phyloP scores from a whole-genome alignment of 768 basidiomycete species.

The Serpula lacrymans region DNA sequence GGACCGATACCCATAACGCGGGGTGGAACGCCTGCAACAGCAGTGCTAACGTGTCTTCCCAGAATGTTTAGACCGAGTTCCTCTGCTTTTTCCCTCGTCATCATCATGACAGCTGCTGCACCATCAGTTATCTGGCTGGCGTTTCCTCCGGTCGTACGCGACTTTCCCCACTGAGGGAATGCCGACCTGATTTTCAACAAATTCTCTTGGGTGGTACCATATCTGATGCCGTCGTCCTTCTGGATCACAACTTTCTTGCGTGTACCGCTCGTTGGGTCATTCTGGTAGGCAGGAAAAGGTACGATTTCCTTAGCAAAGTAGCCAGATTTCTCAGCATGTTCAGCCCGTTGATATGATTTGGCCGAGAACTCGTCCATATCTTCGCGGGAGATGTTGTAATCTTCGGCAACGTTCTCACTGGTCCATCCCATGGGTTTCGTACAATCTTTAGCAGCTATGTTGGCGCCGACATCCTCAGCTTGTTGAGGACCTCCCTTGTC shows the following conservation, averaged over 20 bases:
- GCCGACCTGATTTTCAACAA: conserved; percentile 67
- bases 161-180: conserved; percentile 79
- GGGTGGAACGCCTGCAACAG: conserved; percentile 68
- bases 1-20: conserved; percentile 91
- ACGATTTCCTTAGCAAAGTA: conserved; percentile 69
- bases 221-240: conserved; percentile 77
- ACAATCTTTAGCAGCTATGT: conserved; percentile 58
- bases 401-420: conserved; percentile 78
- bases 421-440: conserved; percentile 86
- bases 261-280: conserved; percentile 52
- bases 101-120: conserved; percentile 76
- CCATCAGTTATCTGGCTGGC: conserved; percentile 86
- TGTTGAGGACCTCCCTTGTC: conserved; percentile 59
- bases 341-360: conserved; percentile 73
- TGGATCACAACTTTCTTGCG: conserved; percentile 51
- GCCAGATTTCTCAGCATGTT: conserved; percentile 65
- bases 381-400: conserved; percentile 68
- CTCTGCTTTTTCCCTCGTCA: conserved; percentile 78
- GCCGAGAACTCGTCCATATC: conserved; percentile 77
- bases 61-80: conserved; percentile 68
- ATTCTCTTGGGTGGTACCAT: conserved; percentile 64
- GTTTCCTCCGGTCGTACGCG: conserved; percentile 79
- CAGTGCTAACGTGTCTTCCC: conserved; percentile 76
- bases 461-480: conserved; percentile 57
- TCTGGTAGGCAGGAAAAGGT: conserved; percentile 65